Evolutionary conservation across 306 rosid genomes (phyloP).

Genomic region (Spatholobus suberectus): DNA sequence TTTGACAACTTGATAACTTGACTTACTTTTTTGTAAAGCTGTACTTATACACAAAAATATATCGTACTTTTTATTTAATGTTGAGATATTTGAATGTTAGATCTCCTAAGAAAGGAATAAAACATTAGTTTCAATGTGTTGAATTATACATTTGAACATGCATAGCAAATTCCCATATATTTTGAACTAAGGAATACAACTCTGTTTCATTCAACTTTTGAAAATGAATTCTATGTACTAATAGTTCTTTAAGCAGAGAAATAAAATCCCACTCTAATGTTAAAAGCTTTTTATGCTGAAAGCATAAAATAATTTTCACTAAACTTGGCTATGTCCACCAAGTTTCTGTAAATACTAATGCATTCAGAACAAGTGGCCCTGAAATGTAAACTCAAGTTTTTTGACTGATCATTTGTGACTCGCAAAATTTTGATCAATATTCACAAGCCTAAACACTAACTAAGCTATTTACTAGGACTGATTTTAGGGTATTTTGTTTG

Average conservation of each 20-base stretch:
- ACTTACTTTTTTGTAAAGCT: too few species aligned
- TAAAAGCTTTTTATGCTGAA: neutral
- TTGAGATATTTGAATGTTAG: too few species aligned
- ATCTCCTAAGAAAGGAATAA: too few species aligned
- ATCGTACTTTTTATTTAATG: too few species aligned
- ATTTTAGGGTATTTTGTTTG: neutral
- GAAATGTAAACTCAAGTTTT: neutral
- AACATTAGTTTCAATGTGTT: neutral
- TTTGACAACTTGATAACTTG: too few species aligned
- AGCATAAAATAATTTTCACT: neutral
- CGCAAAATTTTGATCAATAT: too few species aligned
- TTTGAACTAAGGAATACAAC: slow-evolving; percentile 10
- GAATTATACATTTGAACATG: neutral
- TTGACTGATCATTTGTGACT: neutral
- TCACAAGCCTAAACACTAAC: too few species aligned
- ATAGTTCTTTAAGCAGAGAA: slow-evolving; percentile 20
- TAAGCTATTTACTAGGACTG: neutral
- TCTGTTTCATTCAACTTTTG: neutral
- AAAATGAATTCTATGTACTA: slow-evolving; percentile 3
- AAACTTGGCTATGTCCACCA: neutral
- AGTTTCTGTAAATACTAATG: neutral
- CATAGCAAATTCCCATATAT: neutral
- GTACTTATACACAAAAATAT: too few species aligned
- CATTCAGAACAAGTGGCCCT: neutral
- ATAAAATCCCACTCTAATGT: neutral